phyloP scores from a whole-genome alignment of 495 filamentous ascomycete genomes.

The Lineolata rhizophorae region DNA sequence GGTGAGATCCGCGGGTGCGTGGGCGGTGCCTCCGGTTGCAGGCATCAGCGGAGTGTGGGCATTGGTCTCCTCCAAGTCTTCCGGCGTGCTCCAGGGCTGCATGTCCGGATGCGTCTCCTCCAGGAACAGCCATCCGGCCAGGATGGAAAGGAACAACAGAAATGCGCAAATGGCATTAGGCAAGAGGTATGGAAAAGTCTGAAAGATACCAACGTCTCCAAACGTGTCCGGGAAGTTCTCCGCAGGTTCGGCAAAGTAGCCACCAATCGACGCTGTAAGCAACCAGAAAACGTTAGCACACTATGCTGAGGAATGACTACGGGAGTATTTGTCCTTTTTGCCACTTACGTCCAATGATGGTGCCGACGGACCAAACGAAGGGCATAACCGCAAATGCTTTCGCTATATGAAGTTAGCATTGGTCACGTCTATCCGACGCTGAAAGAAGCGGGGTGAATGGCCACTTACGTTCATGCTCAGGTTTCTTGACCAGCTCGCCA shows the following conservation, averaged over 20 bases:
- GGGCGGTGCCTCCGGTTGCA: slow-evolving; percentile 44
- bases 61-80: slow-evolving; percentile 29
- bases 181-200: slow-evolving; percentile 59
- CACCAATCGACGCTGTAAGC: slow-evolving; percentile 63
- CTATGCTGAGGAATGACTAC: neutral
- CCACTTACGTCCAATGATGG: slow-evolving; percentile 62
- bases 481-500: slow-evolving; percentile 53
- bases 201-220: slow-evolving; percentile 39
- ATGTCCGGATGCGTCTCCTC: slow-evolving; percentile 68
- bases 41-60: slow-evolving; percentile 50
- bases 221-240: slow-evolving; percentile 44
- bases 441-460: neutral
- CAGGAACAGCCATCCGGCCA: slow-evolving; percentile 48
- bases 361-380: slow-evolving; percentile 73
- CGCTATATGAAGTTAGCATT: slow-evolving; percentile 24
- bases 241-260: slow-evolving; percentile 51
- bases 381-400: slow-evolving; percentile 69
- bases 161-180: slow-evolving; percentile 59
- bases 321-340: slow-evolving; percentile 5
- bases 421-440: neutral
- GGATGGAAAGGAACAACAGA: slow-evolving; percentile 49
- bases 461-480: slow-evolving; percentile 68
- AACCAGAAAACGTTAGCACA: slow-evolving; percentile 4
- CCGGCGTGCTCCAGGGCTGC: slow-evolving; percentile 33
- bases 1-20: slow-evolving; percentile 46